Evolutionary conservation across 371 early-diverging fungal genomes (phyloP), one percentile per base, ranked within the genome.

Genomic region (Coemansia sp.): DNA sequence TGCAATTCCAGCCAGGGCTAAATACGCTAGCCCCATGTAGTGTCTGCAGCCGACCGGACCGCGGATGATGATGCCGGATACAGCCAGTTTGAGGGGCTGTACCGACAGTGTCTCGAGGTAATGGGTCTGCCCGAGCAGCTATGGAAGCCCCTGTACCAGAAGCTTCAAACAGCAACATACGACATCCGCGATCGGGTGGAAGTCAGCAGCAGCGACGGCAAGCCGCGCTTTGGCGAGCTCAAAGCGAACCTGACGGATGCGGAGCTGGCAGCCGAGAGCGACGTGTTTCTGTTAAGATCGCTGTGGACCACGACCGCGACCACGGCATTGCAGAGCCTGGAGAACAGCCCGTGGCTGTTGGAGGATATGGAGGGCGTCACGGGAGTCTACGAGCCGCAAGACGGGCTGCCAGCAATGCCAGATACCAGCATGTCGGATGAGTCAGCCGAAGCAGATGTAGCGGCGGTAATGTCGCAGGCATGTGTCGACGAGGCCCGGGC

Each of bases 241-340:
- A 37, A 16, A 32, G 70, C 69, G 4, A 55, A 60, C 16, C 58
- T 74, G 46, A 54, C n/a, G 16, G 33, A 39, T 16, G 74, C 48
- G 33, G 54, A 34, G 65, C 69, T 74, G n/a, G 70, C 57, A 8
- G 62, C 60, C 1, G 8, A n/a, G 7, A 84, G 87, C 44, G 80
- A 87, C 29, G 86, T 89, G 49, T 89, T 87, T 62, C 66, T 89
- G 57, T 76, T 87, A 8, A 88, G 88, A 58, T 88, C 88, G 62
- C 87, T 87, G 29, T 89, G 89, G 89, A 89, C 89, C 5, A 89
- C 88, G 18, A 80, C 82, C 5, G 80, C 84, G 1, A 86, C 84
- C 42, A 81, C 71, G 24, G 86, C 84, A 1, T 77, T 75, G 31
- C 72, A 82, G 40, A 83, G 88, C 55, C 78, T 89, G 9, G 55